Base-by-base conservation (phyloP, 176 grass and related monocot species). In the Elymus sibiricus region DNA sequence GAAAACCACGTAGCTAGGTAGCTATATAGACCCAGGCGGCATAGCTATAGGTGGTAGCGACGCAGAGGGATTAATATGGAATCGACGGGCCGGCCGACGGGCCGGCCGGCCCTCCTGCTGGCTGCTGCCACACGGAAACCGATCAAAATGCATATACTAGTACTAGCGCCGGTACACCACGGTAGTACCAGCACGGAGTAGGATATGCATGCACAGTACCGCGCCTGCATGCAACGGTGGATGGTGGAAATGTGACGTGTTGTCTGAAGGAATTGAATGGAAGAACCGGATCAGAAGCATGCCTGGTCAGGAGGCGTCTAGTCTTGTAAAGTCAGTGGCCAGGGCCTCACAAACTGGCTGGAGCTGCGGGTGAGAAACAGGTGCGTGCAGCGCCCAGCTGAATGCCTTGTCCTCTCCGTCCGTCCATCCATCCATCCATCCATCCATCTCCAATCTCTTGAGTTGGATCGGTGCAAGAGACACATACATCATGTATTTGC, bases 341-440 rank as follows among this genome's bases (percentile, higher is more conserved):
- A 91, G 39, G 70, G 83, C 80, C 31, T 82, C 87, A 90, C 85
- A 90, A 90, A 80, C 90, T 88, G 87, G 80, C 90, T 92, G 86
- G 88, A 88, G 90, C 27, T 82, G 73, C 78, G 84, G 68, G 86
- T 65, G 62, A 53, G 15, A n/a, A 11, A 38, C 58, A 16, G 13
- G 25, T 1, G 11, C 59, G 21, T 61, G 25, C 61, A 65, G 27
- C 25, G 40, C 31, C 34, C 0, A 26, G 78, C 79, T 76, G 79
- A 87, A 82, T 82, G 86, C 79, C 86, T 77, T 87, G 86, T 82
- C 79, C 44, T 76, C 31, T 76, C 74, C 74, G 4, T 76, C 46
- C 70, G 2, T 59, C 55, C 27, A 8, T 65, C 26, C 68, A 7
- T 70, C 34, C 3, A 11, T 49, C 40, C 71, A 3, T 64, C 61